Evolutionary conservation across 2,329 filamentous ascomycete genomes (phyloP), one percentile per base, ranked within the genome.

Genomic region (Neopestalotiopsis sp.): DNA sequence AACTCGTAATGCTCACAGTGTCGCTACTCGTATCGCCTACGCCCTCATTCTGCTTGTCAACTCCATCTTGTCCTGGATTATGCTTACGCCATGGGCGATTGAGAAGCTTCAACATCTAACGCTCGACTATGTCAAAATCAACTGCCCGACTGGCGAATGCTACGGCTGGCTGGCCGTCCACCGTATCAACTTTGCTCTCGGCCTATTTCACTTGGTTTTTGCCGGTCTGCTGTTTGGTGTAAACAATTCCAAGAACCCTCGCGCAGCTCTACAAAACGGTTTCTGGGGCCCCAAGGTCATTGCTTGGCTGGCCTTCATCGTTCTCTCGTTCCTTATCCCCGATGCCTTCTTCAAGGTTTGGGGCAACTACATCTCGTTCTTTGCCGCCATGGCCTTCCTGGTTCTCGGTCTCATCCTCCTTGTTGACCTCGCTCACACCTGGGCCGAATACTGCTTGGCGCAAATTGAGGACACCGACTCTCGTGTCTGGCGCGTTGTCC

Each of bases 71-170:
- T 95, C 96, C 45, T 99, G 96, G 96, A 94, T 99, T 75, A 97
- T 98, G 94, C 94, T 99, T 83, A 99, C 96, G 28, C 94, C 94
- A 66, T 99, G 96, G 96, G 96, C 96, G 42, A 93, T 99, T 79
- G 94, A 97, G 77, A 98, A 98, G 80, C 87, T 99, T 5, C 91
- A 98, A 82, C 90, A 97, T 73, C 86, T 98, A 67, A 96, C 94
- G 13, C 88, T 99, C 73, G 94, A 98, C 82, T 98, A 98, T 78
- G 95, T 99, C 84, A 94, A 94, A 76, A 97, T 99, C 78, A 92
- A 92, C 77, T 99, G 96, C 79, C 91, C 94, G 34, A 95, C 93
- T 64, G 93, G 95, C 74, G 89, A 95, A 78, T 99, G 96, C 80
- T 93, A 97, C 78, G 96, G 96, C 74, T 99, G 96, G 89, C 91